Evolutionary conservation across 2,329 filamentous ascomycete genomes (phyloP).

Genomic region (Fusarium marasasianum): DNA sequence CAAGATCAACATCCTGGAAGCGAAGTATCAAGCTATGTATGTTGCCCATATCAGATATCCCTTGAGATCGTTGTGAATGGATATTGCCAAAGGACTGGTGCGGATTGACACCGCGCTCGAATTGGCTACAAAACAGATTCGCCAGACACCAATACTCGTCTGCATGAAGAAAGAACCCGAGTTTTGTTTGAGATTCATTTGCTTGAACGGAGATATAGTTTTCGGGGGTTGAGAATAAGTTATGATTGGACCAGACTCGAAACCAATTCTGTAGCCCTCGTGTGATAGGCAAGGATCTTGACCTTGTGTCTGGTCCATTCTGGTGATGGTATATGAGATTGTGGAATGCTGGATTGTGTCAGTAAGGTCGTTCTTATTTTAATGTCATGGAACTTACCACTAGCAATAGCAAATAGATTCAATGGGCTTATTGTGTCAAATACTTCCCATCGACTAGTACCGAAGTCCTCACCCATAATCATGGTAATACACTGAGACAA

Average conservation of each 20-base stretch:
- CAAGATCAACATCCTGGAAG: not conserved
- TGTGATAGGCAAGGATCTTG: not conserved
- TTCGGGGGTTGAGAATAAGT: not conserved
- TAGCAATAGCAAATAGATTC: slow-evolving; percentile 16
- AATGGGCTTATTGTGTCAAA: slow-evolving; percentile 10
- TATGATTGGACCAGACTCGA: not conserved
- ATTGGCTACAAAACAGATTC: not conserved
- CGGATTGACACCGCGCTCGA: not conserved
- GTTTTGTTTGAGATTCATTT: not conserved
- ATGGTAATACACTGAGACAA: not conserved
- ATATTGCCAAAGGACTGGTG: too few relatives aligned
- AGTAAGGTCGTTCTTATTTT: not conserved
- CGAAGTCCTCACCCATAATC: not conserved
- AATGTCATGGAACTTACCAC: not conserved
- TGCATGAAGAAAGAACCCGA: not conserved
- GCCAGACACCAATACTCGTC: slow-evolving; percentile 8
- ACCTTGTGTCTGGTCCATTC: not conserved
- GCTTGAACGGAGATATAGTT: rapidly evolving
- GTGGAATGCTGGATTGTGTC: slow-evolving; percentile 10
- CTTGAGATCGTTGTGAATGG: not conserved
- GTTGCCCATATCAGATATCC: not conserved
- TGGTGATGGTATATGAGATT: slow-evolving; percentile 22
- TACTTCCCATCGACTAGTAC: not conserved
- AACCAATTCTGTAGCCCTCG: slow-evolving; percentile 14
- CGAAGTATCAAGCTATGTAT: not conserved